phyloP scores from a whole-genome alignment of 768 basidiomycete genomes.

The Leccinum imitatum region DNA sequence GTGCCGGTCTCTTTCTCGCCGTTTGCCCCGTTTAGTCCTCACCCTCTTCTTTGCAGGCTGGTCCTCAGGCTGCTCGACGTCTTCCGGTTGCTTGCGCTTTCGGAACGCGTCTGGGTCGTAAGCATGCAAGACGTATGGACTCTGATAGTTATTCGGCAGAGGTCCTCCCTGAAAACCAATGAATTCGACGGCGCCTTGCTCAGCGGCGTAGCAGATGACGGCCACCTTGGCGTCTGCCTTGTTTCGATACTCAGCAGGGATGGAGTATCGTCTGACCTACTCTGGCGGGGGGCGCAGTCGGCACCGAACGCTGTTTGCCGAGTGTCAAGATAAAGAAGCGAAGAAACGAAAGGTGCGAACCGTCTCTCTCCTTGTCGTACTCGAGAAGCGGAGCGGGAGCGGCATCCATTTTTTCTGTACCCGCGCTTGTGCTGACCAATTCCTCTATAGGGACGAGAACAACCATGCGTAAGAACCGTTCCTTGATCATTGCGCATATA shows the following conservation, averaged over 20 bases:
- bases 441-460: slow-evolving; percentile 64
- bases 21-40: slow-evolving; percentile 31
- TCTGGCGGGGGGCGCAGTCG: slow-evolving; percentile 30
- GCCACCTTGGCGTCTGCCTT: slow-evolving; percentile 64
- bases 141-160: slow-evolving; percentile 43
- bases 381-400: slow-evolving; percentile 41
- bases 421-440: slow-evolving; percentile 13
- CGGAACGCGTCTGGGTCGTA: slow-evolving; percentile 28
- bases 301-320: slow-evolving; percentile 53
- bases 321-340: neutral
- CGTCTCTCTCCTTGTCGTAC: slow-evolving; percentile 48
- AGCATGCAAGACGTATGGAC: slow-evolving; percentile 32
- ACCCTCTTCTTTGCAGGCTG: slow-evolving; percentile 26
- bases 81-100: slow-evolving; percentile 40
- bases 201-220: slow-evolving; percentile 50
- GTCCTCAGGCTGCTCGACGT: slow-evolving; percentile 1
- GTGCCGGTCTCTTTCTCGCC: slow-evolving; percentile 6
- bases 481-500: slow-evolving; percentile 42
- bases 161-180: slow-evolving; percentile 50
- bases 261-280: slow-evolving; percentile 45
- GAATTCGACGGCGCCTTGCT: slow-evolving; percentile 58
- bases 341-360: slow-evolving; percentile 33
- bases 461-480: slow-evolving; percentile 62
- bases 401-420: slow-evolving; percentile 30
- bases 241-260: slow-evolving; percentile 49